Evolutionary conservation across 108 stramenopile species (phyloP).

Genomic region (Hondaea fermentalgiana): DNA sequence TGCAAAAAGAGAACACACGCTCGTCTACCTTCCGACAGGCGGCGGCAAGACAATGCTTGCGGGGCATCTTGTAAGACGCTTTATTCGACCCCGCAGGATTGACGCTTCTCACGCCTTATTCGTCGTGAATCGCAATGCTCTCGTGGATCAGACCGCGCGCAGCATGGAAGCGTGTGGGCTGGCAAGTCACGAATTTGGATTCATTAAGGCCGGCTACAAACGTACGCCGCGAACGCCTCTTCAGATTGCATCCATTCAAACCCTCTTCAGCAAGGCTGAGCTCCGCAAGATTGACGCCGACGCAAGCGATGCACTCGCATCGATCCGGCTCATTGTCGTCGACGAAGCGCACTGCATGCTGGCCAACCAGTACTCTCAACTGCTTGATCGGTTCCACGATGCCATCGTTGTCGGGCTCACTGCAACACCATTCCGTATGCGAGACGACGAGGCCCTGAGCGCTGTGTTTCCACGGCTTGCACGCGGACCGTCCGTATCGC

Average conservation of each 20-base stretch:
- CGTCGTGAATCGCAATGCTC: neutral
- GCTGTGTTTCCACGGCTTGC: neutral
- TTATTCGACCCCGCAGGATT: neutral
- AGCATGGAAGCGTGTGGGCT: neutral
- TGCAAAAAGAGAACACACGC: neutral
- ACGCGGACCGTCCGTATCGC: neutral
- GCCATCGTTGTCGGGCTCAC: neutral
- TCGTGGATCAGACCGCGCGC: constrained; percentile 5
- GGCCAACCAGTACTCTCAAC: neutral
- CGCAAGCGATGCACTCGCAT: neutral
- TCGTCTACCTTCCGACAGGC: neutral
- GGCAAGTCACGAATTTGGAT: neutral
- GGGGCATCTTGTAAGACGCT: neutral
- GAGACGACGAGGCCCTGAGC: neutral
- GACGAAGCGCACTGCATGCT: constrained; percentile 16
- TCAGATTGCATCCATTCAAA: constrained; percentile 6
- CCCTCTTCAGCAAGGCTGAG: neutral
- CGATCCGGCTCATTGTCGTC: neutral
- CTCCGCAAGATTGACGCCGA: neutral
- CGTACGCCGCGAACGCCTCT: neutral
- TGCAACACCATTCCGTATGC: neutral
- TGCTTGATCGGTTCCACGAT: neutral
- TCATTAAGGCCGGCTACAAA: neutral
- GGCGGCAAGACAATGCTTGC: constrained; percentile 12
- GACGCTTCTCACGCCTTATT: neutral